Evolutionary conservation across 2,329 filamentous ascomycete genomes (phyloP), one percentile per base, ranked within the genome.

Genomic region (Dothiorella sarmentorum): DNA sequence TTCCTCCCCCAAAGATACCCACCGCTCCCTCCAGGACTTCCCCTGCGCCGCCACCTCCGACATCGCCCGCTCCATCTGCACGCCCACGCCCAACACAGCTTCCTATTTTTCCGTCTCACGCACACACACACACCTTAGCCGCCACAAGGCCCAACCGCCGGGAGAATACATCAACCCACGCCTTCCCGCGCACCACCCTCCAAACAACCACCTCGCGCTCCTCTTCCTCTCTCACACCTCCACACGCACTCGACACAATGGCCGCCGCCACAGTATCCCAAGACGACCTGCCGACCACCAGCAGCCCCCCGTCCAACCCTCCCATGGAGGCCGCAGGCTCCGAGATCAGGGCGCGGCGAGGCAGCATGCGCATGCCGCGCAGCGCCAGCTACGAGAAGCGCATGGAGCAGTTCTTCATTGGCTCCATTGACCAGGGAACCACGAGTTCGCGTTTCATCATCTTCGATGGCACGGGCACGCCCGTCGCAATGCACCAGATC

Each of bases 381-480:
- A 52, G 44, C 45, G 33, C 18, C 10, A 51, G 43, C 56, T 59
- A 59, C 56, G 56, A 59, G 56, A 59, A 59, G 45, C 44, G 56
- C 35, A 59, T 60, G 52, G 53, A 76, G 38, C 75, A 86, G 59
- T 83, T 83, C 75, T 96, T 90, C 68, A 87, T 96, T 61, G 91
- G 91, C 61, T 90, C 89, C 65, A 92, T 96, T 70, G 91, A 96
- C 70, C 90, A 95, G 69, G 91, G 91, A 60, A 96, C 91, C 11
- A 96, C 91, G 29, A 93, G 89, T 60, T 90, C 91, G 31, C 84
- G 91, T 35, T 96, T 96, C 75, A 83, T 96, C 66, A 92, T 97
- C 69, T 96, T 96, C 76, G 86, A 96, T 74, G 85, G 85, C 63
- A 77, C 83, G 40, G 91, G 91, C 58, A 85, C 88, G 60, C 89